phyloP scores from a whole-genome alignment of 495 filamentous ascomycete genomes.

The Penicillium soppii region DNA sequence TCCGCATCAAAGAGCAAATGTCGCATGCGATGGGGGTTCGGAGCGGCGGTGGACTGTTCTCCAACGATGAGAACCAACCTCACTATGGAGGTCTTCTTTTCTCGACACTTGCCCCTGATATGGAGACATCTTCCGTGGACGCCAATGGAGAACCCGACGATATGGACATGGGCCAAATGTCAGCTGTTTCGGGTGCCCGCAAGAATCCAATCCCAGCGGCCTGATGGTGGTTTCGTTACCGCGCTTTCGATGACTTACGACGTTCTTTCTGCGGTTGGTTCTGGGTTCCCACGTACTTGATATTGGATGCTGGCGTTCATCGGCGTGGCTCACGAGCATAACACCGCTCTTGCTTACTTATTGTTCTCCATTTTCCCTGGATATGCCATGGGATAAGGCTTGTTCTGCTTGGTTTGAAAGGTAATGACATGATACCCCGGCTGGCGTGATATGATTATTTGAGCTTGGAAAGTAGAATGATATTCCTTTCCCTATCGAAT shows the following conservation, averaged over 20 bases:
- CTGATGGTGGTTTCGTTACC: conserved; percentile 4
- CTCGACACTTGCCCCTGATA: conserved; percentile 26
- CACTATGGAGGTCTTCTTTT: conserved; percentile 35
- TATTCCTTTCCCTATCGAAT: background rate
- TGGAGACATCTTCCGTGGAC: conserved; percentile 22
- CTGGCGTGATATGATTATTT: conserved; percentile 11
- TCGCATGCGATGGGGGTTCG: conserved; percentile 64
- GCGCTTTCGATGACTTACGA: conserved; percentile 16
- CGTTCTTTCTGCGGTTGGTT: conserved; percentile 5
- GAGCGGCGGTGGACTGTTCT: conserved; percentile 46
- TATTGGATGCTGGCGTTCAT: conserved; percentile 20
- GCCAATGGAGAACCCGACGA: conserved; percentile 20
- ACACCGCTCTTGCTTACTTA: conserved; percentile 6
- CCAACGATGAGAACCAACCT: conserved; percentile 35
- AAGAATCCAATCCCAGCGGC: conserved; percentile 23
- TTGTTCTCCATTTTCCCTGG: conserved; percentile 4
- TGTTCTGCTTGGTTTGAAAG: conserved; percentile 20
- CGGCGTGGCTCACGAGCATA: background rate
- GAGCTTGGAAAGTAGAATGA: conserved; percentile 7
- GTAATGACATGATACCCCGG: conserved; percentile 33
- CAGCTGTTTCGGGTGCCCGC: conserved; percentile 23
- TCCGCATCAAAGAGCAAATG: conserved; percentile 87
- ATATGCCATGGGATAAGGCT: conserved; percentile 14
- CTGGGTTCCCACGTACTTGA: conserved; percentile 1
- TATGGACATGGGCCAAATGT: conserved; percentile 18